A percentile compares a stretch with the other conserved stretches of the same genome.
phyloP scores from a whole-genome alignment of 305 asterid genomes.

The Fraxinus sp. region DNA sequence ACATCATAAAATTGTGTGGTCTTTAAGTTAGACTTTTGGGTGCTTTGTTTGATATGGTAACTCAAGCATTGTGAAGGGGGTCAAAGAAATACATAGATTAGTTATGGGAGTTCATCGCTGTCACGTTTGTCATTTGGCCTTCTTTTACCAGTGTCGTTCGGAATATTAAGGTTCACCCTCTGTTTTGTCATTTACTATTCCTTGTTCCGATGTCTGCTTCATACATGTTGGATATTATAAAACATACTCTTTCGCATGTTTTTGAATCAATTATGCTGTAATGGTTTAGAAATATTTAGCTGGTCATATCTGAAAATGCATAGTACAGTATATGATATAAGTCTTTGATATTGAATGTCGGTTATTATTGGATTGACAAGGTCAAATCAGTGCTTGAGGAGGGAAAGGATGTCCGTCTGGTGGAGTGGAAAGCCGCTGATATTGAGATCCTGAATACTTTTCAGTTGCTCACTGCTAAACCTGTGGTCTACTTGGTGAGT shows the following conservation, averaged over 20 bases:
- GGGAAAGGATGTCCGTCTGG: slow-evolving; percentile 84
- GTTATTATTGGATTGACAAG: slow-evolving; percentile 41
- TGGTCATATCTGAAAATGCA: slow-evolving; percentile 8
- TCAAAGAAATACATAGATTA: neutral
- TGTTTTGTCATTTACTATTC: neutral
- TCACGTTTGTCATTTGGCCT: neutral
- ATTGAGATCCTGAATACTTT: slow-evolving; percentile 85
- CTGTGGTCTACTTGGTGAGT: slow-evolving; percentile 95
- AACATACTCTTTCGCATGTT: neutral
- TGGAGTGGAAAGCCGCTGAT: slow-evolving; percentile 98
- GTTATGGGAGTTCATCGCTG: neutral
- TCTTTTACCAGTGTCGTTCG: neutral
- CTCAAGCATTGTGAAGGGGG: neutral
- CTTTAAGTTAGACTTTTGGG: neutral
- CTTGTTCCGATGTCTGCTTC: slow-evolving; percentile 7
- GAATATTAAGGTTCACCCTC: neutral
- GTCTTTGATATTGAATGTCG: slow-evolving; percentile 18
- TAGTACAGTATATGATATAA: neutral
- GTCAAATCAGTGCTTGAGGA: slow-evolving; percentile 66
- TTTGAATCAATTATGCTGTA: neutral
- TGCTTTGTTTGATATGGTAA: neutral
- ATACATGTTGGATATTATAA: neutral
- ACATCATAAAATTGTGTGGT: neutral
- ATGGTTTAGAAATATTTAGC: slow-evolving; percentile 1
- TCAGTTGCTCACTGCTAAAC: slow-evolving; percentile 95